These are phyloP conservation scores for Aphanomyces cochlioides DNA, from an alignment of 352 stramenopile species.

Conservation along the genomic window DNA sequence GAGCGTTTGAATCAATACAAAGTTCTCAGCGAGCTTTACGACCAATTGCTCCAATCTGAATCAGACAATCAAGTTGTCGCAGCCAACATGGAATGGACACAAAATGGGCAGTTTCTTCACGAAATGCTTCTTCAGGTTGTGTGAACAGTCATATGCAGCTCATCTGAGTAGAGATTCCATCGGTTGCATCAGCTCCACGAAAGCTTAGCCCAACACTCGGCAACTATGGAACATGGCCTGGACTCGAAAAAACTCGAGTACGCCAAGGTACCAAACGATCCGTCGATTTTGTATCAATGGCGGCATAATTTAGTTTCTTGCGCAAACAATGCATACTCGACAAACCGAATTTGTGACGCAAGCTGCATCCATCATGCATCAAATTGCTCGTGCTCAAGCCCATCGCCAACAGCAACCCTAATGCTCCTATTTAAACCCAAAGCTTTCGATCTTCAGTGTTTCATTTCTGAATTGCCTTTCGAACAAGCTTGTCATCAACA, in stretches of 20 bases:
- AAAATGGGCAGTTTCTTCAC: slow-evolving; percentile 44
- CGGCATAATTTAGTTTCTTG: slow-evolving; percentile 5
- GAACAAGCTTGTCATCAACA: too few species aligned
- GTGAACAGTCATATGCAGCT: neutral
- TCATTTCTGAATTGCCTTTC: too few species aligned
- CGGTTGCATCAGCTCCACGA: slow-evolving; percentile 59
- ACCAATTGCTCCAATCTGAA: slow-evolving; percentile 33
- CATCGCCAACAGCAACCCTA: neutral
- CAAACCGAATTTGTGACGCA: slow-evolving; percentile 4
- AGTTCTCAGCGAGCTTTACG: slow-evolving; percentile 38
- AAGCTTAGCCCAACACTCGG: slow-evolving; percentile 55
- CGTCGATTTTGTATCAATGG: neutral
- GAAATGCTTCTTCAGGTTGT: slow-evolving; percentile 63
- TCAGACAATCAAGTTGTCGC: neutral
- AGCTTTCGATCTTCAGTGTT: too few species aligned
- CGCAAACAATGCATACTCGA: slow-evolving; percentile 9
- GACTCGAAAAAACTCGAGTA: slow-evolving; percentile 50
- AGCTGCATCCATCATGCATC: neutral
- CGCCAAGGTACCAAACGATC: slow-evolving; percentile 37
- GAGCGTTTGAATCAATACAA: slow-evolving; percentile 57
- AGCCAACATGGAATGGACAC: neutral
- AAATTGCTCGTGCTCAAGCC: neutral
- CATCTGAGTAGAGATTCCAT: slow-evolving; percentile 42
- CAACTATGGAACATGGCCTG: slow-evolving; percentile 20
- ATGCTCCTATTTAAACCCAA: too few species aligned